phyloP scores from a whole-genome alignment of 129 eudicot genomes.

The Calendula officinalis region DNA sequence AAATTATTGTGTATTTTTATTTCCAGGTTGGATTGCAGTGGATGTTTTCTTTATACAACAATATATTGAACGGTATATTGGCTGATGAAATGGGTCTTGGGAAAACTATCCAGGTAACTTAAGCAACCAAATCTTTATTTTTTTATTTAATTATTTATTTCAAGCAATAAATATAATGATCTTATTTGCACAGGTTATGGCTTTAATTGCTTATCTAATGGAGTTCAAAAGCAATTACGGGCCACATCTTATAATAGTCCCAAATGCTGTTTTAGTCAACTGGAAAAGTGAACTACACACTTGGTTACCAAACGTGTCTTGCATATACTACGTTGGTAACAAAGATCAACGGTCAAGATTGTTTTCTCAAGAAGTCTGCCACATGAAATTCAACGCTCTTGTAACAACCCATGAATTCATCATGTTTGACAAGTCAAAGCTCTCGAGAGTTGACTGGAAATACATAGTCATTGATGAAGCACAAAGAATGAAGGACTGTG shows the following conservation, averaged over 20 bases:
- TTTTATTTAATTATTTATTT: too few species aligned
- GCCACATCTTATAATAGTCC: slow-evolving; percentile 97
- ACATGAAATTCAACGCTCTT: slow-evolving; percentile 90
- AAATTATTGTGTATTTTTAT: too few species aligned
- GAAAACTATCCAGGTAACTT: too few species aligned
- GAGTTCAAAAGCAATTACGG: slow-evolving; percentile 98
- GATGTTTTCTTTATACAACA: too few species aligned
- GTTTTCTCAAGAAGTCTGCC: slow-evolving; percentile 87
- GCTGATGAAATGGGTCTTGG: too few species aligned
- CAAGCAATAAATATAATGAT: background rate
- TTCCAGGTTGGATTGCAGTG: too few species aligned
- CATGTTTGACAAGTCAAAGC: slow-evolving; percentile 88
- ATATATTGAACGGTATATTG: too few species aligned
- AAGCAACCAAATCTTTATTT: too few species aligned
- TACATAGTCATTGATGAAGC: slow-evolving; percentile 96
- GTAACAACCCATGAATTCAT: slow-evolving; percentile 97
- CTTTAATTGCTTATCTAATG: slow-evolving; percentile 96
- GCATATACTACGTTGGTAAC: slow-evolving; percentile 87
- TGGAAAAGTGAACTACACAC: slow-evolving; percentile 98
- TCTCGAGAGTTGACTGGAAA: slow-evolving; percentile 95
- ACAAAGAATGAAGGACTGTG: slow-evolving; percentile 98
- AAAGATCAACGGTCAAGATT: slow-evolving; percentile 89
- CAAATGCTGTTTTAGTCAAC: slow-evolving; percentile 97
- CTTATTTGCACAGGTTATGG: slow-evolving; percentile 68
- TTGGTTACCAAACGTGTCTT: slow-evolving; percentile 93